These are phyloP conservation scores for Antitrichia curtipendula DNA, from an alignment of 225 moss, liverwort and hornwort genomes.

Conservation along the genomic window DNA sequence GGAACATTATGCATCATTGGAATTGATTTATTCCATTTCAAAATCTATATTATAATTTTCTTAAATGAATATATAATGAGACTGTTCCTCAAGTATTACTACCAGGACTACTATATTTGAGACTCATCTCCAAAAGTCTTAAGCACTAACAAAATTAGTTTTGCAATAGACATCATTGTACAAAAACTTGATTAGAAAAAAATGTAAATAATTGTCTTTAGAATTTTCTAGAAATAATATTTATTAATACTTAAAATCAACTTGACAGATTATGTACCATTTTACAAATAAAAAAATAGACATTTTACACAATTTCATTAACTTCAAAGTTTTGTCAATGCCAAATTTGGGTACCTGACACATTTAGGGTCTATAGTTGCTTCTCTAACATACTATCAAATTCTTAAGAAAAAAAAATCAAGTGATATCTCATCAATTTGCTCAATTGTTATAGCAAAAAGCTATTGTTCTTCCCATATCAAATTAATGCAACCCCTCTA, in stretches of 20 bases:
- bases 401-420: not conserved
- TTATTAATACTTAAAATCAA: not conserved
- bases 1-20: not conserved
- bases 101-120: too few species aligned
- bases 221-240: not conserved
- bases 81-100: not conserved
- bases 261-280: not conserved
- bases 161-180: not conserved
- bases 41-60: not conserved
- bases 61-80: not conserved
- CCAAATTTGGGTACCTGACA: rapidly evolving
- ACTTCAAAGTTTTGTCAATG: not conserved
- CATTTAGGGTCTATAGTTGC: not conserved
- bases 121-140: not conserved
- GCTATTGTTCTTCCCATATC: not conserved
- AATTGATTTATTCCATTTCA: not conserved
- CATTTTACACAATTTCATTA: not conserved
- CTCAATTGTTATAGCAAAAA: not conserved
- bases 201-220: not conserved
- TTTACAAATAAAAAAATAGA: not conserved
- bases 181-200: too few species aligned
- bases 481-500: not conserved
- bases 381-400: not conserved
- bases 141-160: not conserved
- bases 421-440: not conserved